Conservation (phyloP, 2,329 filamentous ascomycete species). For the Rhinocladiella mackenziei region DNA sequence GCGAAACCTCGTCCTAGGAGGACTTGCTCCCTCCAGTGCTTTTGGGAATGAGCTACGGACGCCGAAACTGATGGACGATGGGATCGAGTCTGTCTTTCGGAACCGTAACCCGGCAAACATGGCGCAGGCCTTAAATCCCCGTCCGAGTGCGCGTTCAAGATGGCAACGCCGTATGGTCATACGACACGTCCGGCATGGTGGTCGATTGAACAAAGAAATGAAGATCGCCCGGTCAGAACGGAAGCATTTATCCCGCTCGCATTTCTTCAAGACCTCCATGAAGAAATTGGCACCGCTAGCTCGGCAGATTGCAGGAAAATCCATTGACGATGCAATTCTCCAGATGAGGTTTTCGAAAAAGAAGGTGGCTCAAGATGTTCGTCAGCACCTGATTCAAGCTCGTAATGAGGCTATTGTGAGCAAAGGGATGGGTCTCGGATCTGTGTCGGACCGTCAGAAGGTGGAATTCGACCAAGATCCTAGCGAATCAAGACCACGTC, state of each 20-base stretch:
- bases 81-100: constrained; percentile 29
- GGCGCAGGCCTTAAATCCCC: constrained; percentile 67
- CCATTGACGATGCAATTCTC: constrained; percentile 84
- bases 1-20: constrained; percentile 10
- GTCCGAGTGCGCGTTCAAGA: constrained; percentile 64
- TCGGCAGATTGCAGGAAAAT: constrained; percentile 86
- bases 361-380: constrained; percentile 77
- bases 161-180: constrained; percentile 85
- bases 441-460: not conserved
- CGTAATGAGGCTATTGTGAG: constrained; percentile 74
- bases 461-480: constrained; percentile 16
- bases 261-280: constrained; percentile 73
- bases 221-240: constrained; percentile 64
- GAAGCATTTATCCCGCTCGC: constrained; percentile 58
- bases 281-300: constrained; percentile 90
- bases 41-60: constrained; percentile 22
- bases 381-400: constrained; percentile 74
- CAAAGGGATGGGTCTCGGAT: constrained; percentile 73
- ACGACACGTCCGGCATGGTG: constrained; percentile 64
- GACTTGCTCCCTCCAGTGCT: constrained; percentile 15
- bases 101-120: constrained; percentile 51
- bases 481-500: constrained; percentile 22
- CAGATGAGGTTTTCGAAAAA: constrained; percentile 97
- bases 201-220: constrained; percentile 62
- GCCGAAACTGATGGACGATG: constrained; percentile 1